A percentile compares a stretch with the other conserved stretches of the same genome.
These are phyloP conservation scores for Edaphochlamys debaryana DNA, from an alignment of 139 green algal species.

Conservation along the genomic window DNA sequence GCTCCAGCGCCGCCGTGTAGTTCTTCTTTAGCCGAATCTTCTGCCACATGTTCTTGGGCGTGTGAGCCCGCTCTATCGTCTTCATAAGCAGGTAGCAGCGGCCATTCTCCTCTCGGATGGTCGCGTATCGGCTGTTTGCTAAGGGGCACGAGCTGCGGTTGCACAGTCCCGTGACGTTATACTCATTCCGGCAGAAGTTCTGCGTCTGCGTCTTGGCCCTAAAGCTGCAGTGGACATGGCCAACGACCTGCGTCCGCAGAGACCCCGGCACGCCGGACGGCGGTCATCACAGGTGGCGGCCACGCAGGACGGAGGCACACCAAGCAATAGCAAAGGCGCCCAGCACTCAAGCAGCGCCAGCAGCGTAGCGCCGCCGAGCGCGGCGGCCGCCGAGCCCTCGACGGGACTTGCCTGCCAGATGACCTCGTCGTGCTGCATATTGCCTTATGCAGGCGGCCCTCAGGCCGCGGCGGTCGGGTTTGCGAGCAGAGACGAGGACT, in stretches of 20 bases:
- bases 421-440: slow-evolving; percentile 52
- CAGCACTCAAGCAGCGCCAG: no score
- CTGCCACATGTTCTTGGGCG: slow-evolving; percentile 96
- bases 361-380: no score
- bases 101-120: slow-evolving; percentile 84
- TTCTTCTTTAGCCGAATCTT: slow-evolving; percentile 89
- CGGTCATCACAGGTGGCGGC: no score
- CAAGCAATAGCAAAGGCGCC: no score
- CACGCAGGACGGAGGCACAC: no score
- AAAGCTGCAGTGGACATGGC: slow-evolving; percentile 96
- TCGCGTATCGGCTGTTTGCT: slow-evolving; percentile 96
- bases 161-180: slow-evolving; percentile 98
- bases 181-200: slow-evolving; percentile 98
- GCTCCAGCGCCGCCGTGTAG: slow-evolving; percentile 74
- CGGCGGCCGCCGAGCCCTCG: no score
- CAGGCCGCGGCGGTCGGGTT: no score
- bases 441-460: no score
- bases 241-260: slow-evolving; percentile 97
- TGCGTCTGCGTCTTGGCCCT: slow-evolving; percentile 90
- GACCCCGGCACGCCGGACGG: no score
- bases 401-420: slow-evolving; percentile 41
- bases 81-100: slow-evolving; percentile 97
- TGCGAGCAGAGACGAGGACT: no score
- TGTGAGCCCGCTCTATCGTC: slow-evolving; percentile 96
- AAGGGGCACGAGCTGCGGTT: slow-evolving; percentile 94